phyloP scores from a whole-genome alignment of 202 grass and related monocot species.

The Cymbopogon flexuosus region DNA sequence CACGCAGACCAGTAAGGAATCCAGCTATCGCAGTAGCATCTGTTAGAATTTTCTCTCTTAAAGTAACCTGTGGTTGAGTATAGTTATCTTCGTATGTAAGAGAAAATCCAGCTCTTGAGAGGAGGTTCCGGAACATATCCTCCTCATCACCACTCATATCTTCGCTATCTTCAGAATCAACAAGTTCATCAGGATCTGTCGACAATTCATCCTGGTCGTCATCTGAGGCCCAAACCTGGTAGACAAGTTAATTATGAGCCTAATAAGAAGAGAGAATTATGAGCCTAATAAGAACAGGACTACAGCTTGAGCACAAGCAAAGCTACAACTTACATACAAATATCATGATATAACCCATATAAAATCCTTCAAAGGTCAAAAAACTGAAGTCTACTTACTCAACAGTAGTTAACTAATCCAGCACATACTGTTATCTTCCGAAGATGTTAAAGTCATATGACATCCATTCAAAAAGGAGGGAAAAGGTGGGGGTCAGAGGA shows the following conservation, averaged over 20 bases:
- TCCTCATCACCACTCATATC: conserved; percentile 73
- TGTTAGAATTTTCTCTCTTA: conserved; percentile 71
- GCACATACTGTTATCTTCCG: conserved; percentile 1
- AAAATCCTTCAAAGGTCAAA: conserved; percentile 20
- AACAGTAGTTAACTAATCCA: conserved; percentile 3
- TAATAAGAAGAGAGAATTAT: too few relatives aligned
- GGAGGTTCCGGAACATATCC: conserved; percentile 70
- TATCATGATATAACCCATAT: conserved; percentile 21
- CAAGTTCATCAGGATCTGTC: conserved; percentile 72
- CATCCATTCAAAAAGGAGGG: not conserved
- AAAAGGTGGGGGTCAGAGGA: not conserved
- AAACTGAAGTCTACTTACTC: conserved; percentile 3
- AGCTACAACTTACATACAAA: conserved; percentile 10
- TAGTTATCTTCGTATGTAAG: conserved; percentile 64
- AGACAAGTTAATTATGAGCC: conserved; percentile 34
- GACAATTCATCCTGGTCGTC: conserved; percentile 86
- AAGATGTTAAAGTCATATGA: conserved; percentile 8
- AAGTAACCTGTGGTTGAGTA: conserved; percentile 62
- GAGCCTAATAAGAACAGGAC: too few relatives aligned
- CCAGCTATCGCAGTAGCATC: conserved; percentile 83
- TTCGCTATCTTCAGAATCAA: conserved; percentile 69
- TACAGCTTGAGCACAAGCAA: conserved; percentile 12
- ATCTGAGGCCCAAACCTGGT: conserved; percentile 85
- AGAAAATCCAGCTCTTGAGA: conserved; percentile 70
- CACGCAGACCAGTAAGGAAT: conserved; percentile 78